Evolutionary conservation across 2,329 filamentous ascomycete genomes (phyloP).

Genomic region (Neospermospora avenae): DNA sequence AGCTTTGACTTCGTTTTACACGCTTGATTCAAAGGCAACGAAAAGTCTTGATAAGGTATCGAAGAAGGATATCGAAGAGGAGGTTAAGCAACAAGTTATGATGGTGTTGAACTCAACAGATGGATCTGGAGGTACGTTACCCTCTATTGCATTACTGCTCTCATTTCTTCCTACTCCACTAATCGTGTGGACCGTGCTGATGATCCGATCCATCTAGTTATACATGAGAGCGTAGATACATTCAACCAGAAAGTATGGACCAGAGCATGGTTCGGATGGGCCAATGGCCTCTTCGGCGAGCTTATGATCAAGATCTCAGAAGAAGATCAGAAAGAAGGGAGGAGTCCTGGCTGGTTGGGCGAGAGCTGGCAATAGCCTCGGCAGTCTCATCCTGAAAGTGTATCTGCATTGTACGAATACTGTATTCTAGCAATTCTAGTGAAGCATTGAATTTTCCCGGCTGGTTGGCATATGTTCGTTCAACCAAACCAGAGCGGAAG

Average conservation of each 20-base stretch:
- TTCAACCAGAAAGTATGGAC: slow-evolving; percentile 41
- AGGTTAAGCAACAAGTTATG: slow-evolving; percentile 31
- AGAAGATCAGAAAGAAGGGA: slow-evolving; percentile 18
- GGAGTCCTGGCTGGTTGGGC: slow-evolving; percentile 17
- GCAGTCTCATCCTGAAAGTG: too few relatives aligned
- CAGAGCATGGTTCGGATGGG: slow-evolving; percentile 70
- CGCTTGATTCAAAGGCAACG: not conserved
- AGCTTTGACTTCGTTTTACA: slow-evolving; percentile 44
- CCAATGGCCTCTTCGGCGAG: slow-evolving; percentile 79
- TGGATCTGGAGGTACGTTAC: slow-evolving; percentile 35
- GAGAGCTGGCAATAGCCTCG: slow-evolving; percentile 23
- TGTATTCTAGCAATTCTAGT: not conserved
- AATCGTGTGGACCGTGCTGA: slow-evolving; percentile 37
- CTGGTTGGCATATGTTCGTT: too few relatives aligned
- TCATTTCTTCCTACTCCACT: not conserved
- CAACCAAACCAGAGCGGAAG: too few relatives aligned
- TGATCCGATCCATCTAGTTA: slow-evolving; percentile 53
- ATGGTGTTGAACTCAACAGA: slow-evolving; percentile 28
- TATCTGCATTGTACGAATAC: not conserved
- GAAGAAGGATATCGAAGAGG: slow-evolving; percentile 23
- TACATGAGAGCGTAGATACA: slow-evolving; percentile 47
- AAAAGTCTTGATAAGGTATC: slow-evolving; percentile 4
- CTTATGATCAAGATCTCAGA: slow-evolving; percentile 36
- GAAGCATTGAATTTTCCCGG: too few relatives aligned
- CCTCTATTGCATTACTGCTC: not conserved